Evolutionary conservation across 345 rosid genomes (phyloP).

Genomic region (Carallia pectinifolia): DNA sequence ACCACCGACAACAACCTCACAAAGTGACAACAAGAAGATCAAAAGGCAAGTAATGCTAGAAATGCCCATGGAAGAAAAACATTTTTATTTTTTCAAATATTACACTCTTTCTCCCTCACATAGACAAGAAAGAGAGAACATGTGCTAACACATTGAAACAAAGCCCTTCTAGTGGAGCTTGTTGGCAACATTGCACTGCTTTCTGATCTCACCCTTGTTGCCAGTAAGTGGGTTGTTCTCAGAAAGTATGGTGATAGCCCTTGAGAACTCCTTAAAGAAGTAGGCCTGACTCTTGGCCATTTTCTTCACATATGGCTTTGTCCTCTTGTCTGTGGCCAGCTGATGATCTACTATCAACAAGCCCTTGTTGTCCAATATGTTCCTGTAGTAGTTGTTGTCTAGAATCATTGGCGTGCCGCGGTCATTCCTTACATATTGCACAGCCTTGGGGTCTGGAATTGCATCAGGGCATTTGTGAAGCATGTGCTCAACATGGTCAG

Average conservation of each 20-base stretch:
- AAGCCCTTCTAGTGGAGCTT: conserved; percentile 54
- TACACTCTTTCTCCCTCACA: conserved; percentile 20
- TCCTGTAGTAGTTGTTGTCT: conserved; percentile 95
- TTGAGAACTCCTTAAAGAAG: conserved; percentile 90
- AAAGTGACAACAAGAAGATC: background rate
- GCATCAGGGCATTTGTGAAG: conserved; percentile 89
- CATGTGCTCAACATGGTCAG: conserved; percentile 86
- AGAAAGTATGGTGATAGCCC: conserved; percentile 75
- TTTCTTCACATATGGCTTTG: conserved; percentile 85
- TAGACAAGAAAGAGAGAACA: conserved; percentile 12
- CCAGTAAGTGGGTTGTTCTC: conserved; percentile 97
- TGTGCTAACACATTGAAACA: background rate
- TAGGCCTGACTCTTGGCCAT: conserved; percentile 92
- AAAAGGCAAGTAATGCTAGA: background rate
- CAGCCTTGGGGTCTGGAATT: conserved; percentile 95
- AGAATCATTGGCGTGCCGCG: conserved; percentile 88
- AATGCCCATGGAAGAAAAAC: background rate
- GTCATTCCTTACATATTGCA: conserved; percentile 94
- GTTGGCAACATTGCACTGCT: conserved; percentile 82
- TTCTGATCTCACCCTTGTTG: conserved; percentile 85
- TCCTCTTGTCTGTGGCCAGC: conserved; percentile 78
- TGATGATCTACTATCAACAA: conserved; percentile 85
- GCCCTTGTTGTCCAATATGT: conserved; percentile 93
- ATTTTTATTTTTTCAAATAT: conserved; percentile 31
- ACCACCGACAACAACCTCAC: conserved; percentile 14